Conservation (phyloP, 179 eudicot genomes). For the Pouteria campechiana region DNA sequence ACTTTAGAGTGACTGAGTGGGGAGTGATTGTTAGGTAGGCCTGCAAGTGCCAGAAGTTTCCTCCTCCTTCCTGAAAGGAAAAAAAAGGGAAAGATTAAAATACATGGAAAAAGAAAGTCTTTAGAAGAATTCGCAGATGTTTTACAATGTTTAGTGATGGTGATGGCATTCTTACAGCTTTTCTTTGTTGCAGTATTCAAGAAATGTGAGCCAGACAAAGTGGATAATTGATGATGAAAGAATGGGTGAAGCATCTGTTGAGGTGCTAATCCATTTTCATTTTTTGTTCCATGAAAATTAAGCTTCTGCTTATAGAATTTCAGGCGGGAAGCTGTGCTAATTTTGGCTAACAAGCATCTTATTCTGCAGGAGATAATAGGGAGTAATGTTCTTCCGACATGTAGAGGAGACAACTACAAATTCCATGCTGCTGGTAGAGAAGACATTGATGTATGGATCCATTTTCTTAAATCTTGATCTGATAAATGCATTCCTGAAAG, state of each 20-base stretch:
- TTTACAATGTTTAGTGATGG: no score
- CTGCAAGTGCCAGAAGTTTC: no score
- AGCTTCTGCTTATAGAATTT: background rate
- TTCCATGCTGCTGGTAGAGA: constrained; percentile 99
- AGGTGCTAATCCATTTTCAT: constrained; percentile 42
- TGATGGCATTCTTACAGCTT: background rate
- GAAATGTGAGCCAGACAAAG: constrained; percentile 92
- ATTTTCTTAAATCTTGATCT: constrained; percentile 9
- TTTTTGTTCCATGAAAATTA: no score
- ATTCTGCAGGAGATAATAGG: constrained; percentile 73
- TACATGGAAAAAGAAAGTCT: no score
- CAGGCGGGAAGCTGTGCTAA: no score
- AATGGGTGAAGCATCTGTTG: constrained; percentile 96
- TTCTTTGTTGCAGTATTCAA: constrained; percentile 55
- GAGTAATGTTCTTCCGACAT: constrained; percentile 54
- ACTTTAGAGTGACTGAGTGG: no score
- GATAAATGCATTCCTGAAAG: constrained; percentile 13
- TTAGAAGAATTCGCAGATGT: no score
- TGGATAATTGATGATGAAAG: constrained; percentile 99
- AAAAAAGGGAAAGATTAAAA: no score
- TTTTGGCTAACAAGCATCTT: no score
- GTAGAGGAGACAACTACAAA: constrained; percentile 75
- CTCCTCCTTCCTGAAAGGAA: no score
- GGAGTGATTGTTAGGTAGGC: no score
- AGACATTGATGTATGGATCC: constrained; percentile 83